Conservation (phyloP, 176 grass and related monocot genomes). For the Microstegium vimineum region DNA sequence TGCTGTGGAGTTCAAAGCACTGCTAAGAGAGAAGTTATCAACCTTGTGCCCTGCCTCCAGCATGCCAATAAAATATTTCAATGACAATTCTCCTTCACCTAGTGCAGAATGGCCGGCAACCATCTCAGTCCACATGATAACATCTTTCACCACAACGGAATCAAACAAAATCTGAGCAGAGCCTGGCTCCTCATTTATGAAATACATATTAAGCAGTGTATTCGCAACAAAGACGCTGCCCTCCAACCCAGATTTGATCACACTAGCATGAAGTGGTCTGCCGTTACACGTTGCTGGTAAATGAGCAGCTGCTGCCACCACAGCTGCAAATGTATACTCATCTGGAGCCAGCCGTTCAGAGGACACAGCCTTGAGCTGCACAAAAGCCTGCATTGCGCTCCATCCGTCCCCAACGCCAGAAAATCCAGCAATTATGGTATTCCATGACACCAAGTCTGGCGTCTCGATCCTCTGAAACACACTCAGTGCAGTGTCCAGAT, state of each 20-base stretch:
- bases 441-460: slow-evolving; percentile 80
- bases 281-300: slow-evolving; percentile 59
- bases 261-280: slow-evolving; percentile 61
- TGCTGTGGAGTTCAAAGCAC: slow-evolving; percentile 58
- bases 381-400: slow-evolving; percentile 56
- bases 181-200: slow-evolving; percentile 48
- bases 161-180: slow-evolving; percentile 61
- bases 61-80: slow-evolving; percentile 72
- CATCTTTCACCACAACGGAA: slow-evolving; percentile 58
- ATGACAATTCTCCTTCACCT: slow-evolving; percentile 63
- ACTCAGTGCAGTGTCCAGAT: slow-evolving; percentile 41
- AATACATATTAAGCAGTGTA: slow-evolving; percentile 94
- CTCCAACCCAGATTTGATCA: slow-evolving; percentile 57
- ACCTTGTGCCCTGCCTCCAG: slow-evolving; percentile 61
- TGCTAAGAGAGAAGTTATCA: slow-evolving; percentile 88
- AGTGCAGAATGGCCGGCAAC: slow-evolving; percentile 67
- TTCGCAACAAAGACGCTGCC: slow-evolving; percentile 62
- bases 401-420: slow-evolving; percentile 43
- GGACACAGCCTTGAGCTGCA: slow-evolving; percentile 31
- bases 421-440: slow-evolving; percentile 77
- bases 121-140: slow-evolving; percentile 96
- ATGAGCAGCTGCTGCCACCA: slow-evolving; percentile 55
- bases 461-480: slow-evolving; percentile 62
- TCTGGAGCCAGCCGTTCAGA: slow-evolving; percentile 39
- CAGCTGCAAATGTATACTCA: slow-evolving; percentile 72